Percentiles rank a stretch among this genome's conserved stretches.
Evolutionary conservation across 371 early-diverging fungal species (phyloP).

Genomic region (Saksenaea oblongispora): DNA sequence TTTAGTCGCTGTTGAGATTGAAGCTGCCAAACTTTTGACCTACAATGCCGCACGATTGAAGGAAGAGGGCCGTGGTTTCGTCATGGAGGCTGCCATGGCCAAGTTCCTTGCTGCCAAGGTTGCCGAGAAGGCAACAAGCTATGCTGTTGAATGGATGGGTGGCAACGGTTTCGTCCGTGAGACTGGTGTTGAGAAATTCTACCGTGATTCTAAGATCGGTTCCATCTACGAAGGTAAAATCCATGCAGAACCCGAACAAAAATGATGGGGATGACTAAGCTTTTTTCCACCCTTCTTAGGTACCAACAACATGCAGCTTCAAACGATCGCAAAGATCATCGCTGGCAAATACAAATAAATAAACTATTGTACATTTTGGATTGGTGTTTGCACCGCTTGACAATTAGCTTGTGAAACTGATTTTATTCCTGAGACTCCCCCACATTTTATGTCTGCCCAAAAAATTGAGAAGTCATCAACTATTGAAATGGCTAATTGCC

Average conservation of each 20-base stretch:
- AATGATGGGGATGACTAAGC: not conserved
- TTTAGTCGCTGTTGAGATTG: slow-evolving; percentile 86
- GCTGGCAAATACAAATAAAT: slow-evolving; percentile 64
- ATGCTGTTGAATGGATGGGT: slow-evolving; percentile 96
- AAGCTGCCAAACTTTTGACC: slow-evolving; percentile 93
- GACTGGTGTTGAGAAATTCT: slow-evolving; percentile 88
- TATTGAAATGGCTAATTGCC: too few relatives aligned
- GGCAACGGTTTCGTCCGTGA: slow-evolving; percentile 93
- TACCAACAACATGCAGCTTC: slow-evolving; percentile 96
- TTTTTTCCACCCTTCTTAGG: slow-evolving; percentile 42
- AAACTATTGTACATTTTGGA: slow-evolving; percentile 11
- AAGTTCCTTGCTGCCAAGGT: slow-evolving; percentile 94
- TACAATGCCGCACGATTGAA: slow-evolving; percentile 97
- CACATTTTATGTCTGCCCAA: too few relatives aligned
- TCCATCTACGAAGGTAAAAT: slow-evolving; percentile 71
- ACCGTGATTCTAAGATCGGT: slow-evolving; percentile 97
- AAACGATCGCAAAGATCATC: slow-evolving; percentile 94
- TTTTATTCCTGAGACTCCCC: too few relatives aligned
- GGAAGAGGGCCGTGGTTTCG: slow-evolving; percentile 88
- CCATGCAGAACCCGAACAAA: not conserved
- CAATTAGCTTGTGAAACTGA: not conserved
- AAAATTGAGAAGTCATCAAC: too few relatives aligned
- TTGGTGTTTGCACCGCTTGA: not conserved
- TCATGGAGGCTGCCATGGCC: slow-evolving; percentile 98
- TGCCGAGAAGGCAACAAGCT: slow-evolving; percentile 89